Evolutionary conservation across 2,329 filamentous ascomycete genomes (phyloP).

Genomic region (Trichoderma citrinoviride): DNA sequence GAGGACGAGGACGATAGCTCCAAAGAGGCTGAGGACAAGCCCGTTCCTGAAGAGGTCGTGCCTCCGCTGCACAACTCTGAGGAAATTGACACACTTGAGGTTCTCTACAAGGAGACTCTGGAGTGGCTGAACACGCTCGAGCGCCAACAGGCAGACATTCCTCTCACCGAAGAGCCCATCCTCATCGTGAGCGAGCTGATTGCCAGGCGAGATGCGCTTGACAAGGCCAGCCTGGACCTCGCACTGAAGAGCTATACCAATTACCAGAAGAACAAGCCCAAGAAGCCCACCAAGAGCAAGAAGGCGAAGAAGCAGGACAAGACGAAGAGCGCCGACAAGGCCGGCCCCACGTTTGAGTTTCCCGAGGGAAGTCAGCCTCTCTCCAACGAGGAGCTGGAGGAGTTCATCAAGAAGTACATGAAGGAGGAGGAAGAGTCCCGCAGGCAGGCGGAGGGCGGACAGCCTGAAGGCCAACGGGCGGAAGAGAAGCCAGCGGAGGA

Average conservation of each 20-base stretch:
- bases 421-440: constrained; percentile 31
- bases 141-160: constrained; percentile 67
- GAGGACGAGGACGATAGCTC: constrained; percentile 63
- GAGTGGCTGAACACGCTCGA: constrained; percentile 75
- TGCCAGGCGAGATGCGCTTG: constrained; percentile 66
- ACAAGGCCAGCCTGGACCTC: constrained; percentile 66
- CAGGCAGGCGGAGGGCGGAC: constrained; percentile 28
- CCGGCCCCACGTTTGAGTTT: constrained; percentile 42
- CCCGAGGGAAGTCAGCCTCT: constrained; percentile 37
- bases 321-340: constrained; percentile 35
- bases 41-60: constrained; percentile 49
- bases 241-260: constrained; percentile 64
- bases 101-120: constrained; percentile 59
- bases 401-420: constrained; percentile 43
- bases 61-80: constrained; percentile 68
- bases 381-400: constrained; percentile 50
- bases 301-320: constrained; percentile 41
- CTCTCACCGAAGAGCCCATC: constrained; percentile 68
- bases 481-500: constrained; percentile 27
- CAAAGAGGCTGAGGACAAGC: constrained; percentile 47
- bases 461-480: constrained; percentile 26
- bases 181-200: constrained; percentile 70
- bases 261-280: constrained; percentile 44
- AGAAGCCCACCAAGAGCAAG: constrained; percentile 46
- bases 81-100: constrained; percentile 66